phyloP scores from a whole-genome alignment of 2,329 filamentous ascomycete species.

The Colletotrichum coccodes region DNA sequence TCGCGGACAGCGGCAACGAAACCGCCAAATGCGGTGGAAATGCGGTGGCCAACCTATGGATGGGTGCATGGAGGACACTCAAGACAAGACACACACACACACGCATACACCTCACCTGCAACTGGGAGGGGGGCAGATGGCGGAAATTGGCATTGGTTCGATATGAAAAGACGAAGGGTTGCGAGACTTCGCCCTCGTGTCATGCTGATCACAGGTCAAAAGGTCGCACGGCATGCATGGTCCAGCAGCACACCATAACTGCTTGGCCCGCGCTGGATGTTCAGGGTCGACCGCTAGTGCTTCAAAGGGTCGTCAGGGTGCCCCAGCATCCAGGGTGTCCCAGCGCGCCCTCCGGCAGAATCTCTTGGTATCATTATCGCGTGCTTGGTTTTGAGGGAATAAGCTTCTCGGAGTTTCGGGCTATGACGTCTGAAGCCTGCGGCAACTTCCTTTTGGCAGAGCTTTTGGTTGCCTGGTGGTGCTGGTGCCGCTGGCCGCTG shows the following conservation, averaged over 20 bases:
- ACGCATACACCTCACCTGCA: not conserved
- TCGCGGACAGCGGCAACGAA: not conserved
- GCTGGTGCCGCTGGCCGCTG: not conserved
- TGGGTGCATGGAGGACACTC: not conserved
- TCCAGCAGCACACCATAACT: no score
- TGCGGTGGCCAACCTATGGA: not conserved
- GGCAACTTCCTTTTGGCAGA: not conserved
- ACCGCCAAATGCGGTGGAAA: not conserved
- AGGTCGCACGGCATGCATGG: conserved; percentile 6
- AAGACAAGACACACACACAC: no score
- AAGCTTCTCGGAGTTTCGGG: conserved; percentile 23
- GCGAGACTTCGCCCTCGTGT: not conserved
- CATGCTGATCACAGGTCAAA: not conserved
- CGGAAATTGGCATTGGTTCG: conserved; percentile 9
- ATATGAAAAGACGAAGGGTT: not conserved
- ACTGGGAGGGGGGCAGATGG: not conserved
- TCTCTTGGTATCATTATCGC: conserved; percentile 13
- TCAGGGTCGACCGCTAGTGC: no score
- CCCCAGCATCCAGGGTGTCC: not conserved
- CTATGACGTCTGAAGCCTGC: conserved; percentile 21
- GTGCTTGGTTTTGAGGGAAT: conserved; percentile 24
- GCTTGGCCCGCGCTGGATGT: no score
- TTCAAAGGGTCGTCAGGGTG: not conserved
- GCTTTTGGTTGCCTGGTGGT: not conserved
- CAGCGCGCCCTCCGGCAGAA: not conserved